Evolutionary conservation across 2,329 filamentous ascomycete genomes (phyloP), one percentile per base, ranked within the genome.

Genomic region (Cercospora berteroae): DNA sequence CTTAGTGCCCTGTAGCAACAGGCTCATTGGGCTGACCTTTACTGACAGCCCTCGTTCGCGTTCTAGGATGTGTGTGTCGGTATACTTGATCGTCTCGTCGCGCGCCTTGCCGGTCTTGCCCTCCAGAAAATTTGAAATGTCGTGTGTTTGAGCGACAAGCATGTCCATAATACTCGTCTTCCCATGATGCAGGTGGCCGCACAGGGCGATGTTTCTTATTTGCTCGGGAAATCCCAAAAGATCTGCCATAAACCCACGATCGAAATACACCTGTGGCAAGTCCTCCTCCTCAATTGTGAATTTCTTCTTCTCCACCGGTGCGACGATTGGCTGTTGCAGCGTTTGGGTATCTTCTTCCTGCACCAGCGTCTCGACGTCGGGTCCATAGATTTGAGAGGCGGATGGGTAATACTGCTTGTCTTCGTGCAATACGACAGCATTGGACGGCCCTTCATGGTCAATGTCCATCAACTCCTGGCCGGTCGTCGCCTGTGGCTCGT

Each of bases 341-440:
- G 94, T 91, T 79, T 99, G 95, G 67, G 94, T 91, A 83, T 99
- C 95, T 82, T 98, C 95, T 80, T 99, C 95, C 77, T 98, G 92
- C 42, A 99, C 94, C 80, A 97, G 83, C 1, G 94, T 95, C 81
- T 99, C 95, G 74, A 99, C 95, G 81, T 95, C 94, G 74, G 89
- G 86, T 62, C 95, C 95, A 78, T 98, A 99, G 50, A 97, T 89
- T 80, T 99, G 95, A 77, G 94, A 90, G 65, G 95, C 95, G n/a
- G 94, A 97, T 31, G 95, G 95, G 78, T 99, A 99, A 81, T 99
- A 99, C 79, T 98, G 95, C 80, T 99, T 99, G 82, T 99, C 95
- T 84, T 99, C 95, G 81, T 99, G 95, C 56, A 99, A 87, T 66
- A 99, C 87, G n/a, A 99, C 93, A 61, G 95, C 94, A 79, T 98